Base-by-base conservation (phyloP, 1,284 basidiomycete species). In the Ceratobasidium sp. region DNA sequence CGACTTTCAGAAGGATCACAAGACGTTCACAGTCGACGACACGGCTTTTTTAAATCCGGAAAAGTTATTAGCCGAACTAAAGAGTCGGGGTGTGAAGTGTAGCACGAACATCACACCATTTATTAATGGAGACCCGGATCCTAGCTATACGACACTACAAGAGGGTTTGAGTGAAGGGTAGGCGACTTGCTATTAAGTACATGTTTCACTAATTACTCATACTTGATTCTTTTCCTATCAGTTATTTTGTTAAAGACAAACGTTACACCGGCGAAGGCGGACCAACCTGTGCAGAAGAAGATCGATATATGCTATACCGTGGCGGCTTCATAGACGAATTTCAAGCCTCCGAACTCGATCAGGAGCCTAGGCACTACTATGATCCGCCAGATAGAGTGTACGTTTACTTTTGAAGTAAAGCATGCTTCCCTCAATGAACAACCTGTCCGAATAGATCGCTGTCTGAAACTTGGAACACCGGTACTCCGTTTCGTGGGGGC, bases 41-140 rank as follows among this genome's bases (percentile, higher is more conserved):
- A 42, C 31, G 1, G 37, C 28, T 5, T 76, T 76, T 45, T 56
- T 56, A 5, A 45, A 63, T 15, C 45, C 60, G 17, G 37, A 17
- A 23, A 33, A 28, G 1, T 58, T 76, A 37, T 60, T 76, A 11
- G 28, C 42, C 3, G 67, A 69, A 8, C 67, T 76, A 23, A 53
- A 51, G 5, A 33, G 49, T 5, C 31, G 13, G 60, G 76, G 76
- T 3, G 42, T 76, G 58, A 76, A 76, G 65, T 76, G 76, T 45
- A 63, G 76, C 45, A 76, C 76, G 2, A 76, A 76, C 42, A 76
- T 76, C 49, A 76, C 76, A 13, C 76, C 76, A 4, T 68, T 76
- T 31, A 76, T 76, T 47, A 69, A 68, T 26, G 66, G 58, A 63
- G 61, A 63, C 23, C 45, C 47, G 28, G 75, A 68, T n/a, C 31